These are phyloP conservation scores for Talaromyces sp. DNA, from an alignment of 2,329 filamentous ascomycete genomes.

Conservation along the genomic window DNA sequence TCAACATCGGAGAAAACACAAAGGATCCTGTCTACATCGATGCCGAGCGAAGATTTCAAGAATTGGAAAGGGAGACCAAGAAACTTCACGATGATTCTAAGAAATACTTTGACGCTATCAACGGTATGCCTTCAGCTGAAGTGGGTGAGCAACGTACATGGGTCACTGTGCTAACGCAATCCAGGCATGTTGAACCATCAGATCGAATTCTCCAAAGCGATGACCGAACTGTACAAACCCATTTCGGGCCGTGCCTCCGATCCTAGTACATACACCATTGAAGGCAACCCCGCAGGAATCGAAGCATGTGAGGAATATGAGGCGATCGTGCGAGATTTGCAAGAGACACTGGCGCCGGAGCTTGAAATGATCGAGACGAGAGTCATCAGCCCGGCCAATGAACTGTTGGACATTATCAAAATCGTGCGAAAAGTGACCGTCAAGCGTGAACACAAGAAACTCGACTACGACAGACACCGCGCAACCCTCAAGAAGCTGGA, in stretches of 20 bases:
- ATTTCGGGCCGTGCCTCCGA: conserved; percentile 95
- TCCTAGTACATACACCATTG: conserved; percentile 72
- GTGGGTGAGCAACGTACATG: neutral
- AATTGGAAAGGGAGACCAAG: conserved; percentile 94
- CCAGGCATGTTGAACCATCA: conserved; percentile 89
- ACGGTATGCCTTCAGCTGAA: conserved; percentile 52
- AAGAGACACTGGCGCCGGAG: conserved; percentile 83
- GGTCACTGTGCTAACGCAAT: neutral
- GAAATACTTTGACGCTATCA: conserved; percentile 97
- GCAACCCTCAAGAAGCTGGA: conserved; percentile 85
- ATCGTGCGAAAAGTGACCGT: conserved; percentile 80
- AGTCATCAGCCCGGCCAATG: conserved; percentile 86
- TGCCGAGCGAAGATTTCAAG: conserved; percentile 86
- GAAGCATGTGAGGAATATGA: conserved; percentile 96
- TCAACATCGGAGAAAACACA: conserved; percentile 93
- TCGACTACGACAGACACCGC: conserved; percentile 89
- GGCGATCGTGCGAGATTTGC: conserved; percentile 80
- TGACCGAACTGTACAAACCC: conserved; percentile 95
- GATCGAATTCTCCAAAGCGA: conserved; percentile 95
- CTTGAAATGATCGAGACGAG: conserved; percentile 95
- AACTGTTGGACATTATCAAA: conserved; percentile 92
- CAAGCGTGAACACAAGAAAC: conserved; percentile 95
- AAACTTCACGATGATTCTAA: conserved; percentile 94
- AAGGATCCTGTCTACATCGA: conserved; percentile 95
- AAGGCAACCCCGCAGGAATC: conserved; percentile 91